Conservation (phyloP, 176 grass and related monocot species). For the Rhynchospora breviuscula region DNA sequence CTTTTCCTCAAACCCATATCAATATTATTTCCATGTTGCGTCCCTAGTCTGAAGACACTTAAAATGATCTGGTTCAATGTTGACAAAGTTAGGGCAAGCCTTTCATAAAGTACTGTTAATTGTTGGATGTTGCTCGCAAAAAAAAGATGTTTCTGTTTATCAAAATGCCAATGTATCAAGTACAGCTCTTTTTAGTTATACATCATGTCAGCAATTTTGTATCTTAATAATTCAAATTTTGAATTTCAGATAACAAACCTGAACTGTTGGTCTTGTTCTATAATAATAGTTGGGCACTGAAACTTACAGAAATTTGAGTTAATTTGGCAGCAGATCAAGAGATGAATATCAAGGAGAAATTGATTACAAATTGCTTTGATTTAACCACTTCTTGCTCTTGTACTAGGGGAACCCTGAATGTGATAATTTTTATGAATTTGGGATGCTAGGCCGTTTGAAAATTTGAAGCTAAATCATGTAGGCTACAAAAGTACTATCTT, state of each 20-base stretch:
- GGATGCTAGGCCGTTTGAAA: background rate
- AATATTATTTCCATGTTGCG: background rate
- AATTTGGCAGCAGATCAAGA: background rate
- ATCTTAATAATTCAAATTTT: background rate
- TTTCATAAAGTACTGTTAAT: background rate
- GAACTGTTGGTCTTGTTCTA: background rate
- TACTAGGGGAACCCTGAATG: background rate
- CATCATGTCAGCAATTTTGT: background rate
- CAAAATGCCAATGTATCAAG: background rate
- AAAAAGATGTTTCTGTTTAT: background rate
- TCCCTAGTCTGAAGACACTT: background rate
- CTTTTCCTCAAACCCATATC: background rate
- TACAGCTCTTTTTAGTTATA: background rate
- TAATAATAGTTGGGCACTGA: background rate
- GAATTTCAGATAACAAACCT: background rate
- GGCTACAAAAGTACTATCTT: background rate
- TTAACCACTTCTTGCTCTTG: background rate
- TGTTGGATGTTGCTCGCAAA: background rate
- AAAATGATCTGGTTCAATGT: background rate
- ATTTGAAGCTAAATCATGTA: background rate
- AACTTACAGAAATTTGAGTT: background rate
- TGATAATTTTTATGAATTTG: background rate
- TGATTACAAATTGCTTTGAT: background rate
- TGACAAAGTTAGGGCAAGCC: background rate
- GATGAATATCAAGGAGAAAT: background rate